Base-by-base conservation (phyloP, 2,329 filamentous ascomycete genomes). In the Aspergillus aculeatus region DNA sequence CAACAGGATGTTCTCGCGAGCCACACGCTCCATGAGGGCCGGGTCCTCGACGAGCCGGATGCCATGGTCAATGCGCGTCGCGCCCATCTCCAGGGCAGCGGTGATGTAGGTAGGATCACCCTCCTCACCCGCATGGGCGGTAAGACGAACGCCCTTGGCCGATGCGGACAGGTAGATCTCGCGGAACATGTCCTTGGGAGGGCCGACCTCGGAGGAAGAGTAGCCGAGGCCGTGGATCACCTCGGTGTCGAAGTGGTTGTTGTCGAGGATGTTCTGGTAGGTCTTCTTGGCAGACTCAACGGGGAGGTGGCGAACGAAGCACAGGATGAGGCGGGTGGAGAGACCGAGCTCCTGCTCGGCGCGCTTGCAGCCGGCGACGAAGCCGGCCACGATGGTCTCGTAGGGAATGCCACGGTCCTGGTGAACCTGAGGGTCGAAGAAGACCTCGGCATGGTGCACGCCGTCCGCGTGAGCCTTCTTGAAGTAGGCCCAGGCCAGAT, bases 351-450 rank as follows among this genome's bases (percentile, higher is more conserved):
- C 84, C 51, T 71, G 72, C 68, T 85, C 78, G 1, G 89, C 89
- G 23, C 84, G 82, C 56, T 75, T 69, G 66, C 86, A 83, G 1
- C 87, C 90, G 1, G 80, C 79, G 0, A 77, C 77, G 66, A 91
- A 86, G 2, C 90, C 90, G 3, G 74, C 71, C 3, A 92, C 81
- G 23, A 92, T 82, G 2, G 84, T 87, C 16, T 82, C 77, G 69
- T 90, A 88, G 7, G 80, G 65, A 3, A 93, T 77, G 5, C 87
- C 87, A 19, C 89, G 83, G 12, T 76, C 77, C 4, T 85, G 83
- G 73, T 93, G 90, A 1, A 88, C 89, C 74, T 93, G 89, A 1
- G 90, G 89, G 72, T 93, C 90, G 77, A 93, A 92, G 78, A 92
- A 93, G 64, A 92, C 82, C 73, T 93, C 90, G 14, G 88, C 88